Evolutionary conservation across 2,329 filamentous ascomycete species (phyloP), one percentile per base, ranked within the genome.

Genomic region (Epichloe sibirici): DNA sequence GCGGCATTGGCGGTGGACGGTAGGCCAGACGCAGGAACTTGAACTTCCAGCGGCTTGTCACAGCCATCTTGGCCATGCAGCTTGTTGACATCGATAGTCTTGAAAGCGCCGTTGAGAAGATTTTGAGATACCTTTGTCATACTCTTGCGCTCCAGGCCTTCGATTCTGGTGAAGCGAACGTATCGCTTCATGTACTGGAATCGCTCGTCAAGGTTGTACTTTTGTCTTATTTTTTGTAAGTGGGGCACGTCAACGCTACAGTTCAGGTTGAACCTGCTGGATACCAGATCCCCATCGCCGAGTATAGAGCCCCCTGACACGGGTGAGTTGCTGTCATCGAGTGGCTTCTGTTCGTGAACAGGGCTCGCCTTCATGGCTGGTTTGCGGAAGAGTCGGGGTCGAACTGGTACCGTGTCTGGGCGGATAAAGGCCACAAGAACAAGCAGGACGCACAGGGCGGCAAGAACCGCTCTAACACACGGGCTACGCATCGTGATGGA

Each of bases 121-220:
- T 67, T 66, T 50, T 77, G 71, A 12, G 70, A 56, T 7, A 81
- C 58, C 55, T 71, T 71, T n/a, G 76, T 80, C 56, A 80, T 69
- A 15, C 71, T 69, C 59, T 74, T 74, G 40, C 78, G 71, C 45
- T 69, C 57, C 28, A 79, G 71, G 51, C 74, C 71, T 50, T 75
- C 64, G 9, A 54, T 64, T 40, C 76, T 73, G 40, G 69, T 70
- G 55, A 77, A 74, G 57, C 73, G 73, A 25, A 81, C 66, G 58
- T 80, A 78, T 52, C 78, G 72, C 64, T 77, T 77, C 53, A 73
- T 69, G 65, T 81, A 81, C 57, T 81, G 73, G 57, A 81, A 75
- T 40, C 69, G 69, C 42, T 76, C 70, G 25, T 71, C 67, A 12
- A 82, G 68, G 9, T 67, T 64, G 58, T 76, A 76, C 55, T 69